A percentile compares a stretch with the other conserved stretches of the same genome.
Evolutionary conservation across 495 filamentous ascomycete genomes (phyloP).

Genomic region (Lindgomyces ingoldianus): DNA sequence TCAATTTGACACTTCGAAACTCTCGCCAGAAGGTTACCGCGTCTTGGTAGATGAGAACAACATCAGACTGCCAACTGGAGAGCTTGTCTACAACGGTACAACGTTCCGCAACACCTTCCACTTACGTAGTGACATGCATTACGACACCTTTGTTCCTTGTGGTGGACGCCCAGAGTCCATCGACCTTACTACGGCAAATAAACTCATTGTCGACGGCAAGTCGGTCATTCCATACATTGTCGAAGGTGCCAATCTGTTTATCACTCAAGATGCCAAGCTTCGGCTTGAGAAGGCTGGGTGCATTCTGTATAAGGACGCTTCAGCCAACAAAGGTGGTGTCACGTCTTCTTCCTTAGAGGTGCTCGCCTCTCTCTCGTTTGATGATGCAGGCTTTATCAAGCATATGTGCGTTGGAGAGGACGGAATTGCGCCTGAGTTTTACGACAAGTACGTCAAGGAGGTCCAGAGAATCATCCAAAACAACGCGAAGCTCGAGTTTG

Average conservation of each 20-base stretch:
- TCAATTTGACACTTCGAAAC: slow-evolving; percentile 79
- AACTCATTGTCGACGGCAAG: slow-evolving; percentile 83
- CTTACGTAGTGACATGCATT: slow-evolving; percentile 70
- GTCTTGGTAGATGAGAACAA: slow-evolving; percentile 92
- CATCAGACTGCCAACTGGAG: slow-evolving; percentile 79
- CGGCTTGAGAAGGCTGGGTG: slow-evolving; percentile 90
- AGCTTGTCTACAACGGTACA: slow-evolving; percentile 85
- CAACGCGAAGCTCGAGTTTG: slow-evolving; percentile 91
- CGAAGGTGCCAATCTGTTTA: slow-evolving; percentile 97
- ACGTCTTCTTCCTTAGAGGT: slow-evolving; percentile 98
- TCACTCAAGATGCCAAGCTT: slow-evolving; percentile 97
- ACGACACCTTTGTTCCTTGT: slow-evolving; percentile 92
- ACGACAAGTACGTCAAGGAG: slow-evolving; percentile 85
- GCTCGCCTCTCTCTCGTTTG: slow-evolving; percentile 87
- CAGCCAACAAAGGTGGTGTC: slow-evolving; percentile 97
- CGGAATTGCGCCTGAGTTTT: slow-evolving; percentile 84
- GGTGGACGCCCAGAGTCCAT: slow-evolving; percentile 97
- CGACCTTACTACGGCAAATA: slow-evolving; percentile 80
- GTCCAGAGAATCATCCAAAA: slow-evolving; percentile 86
- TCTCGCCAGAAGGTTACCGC: slow-evolving; percentile 84
- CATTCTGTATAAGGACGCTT: slow-evolving; percentile 95
- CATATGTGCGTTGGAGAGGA: slow-evolving; percentile 87
- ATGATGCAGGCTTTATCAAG: slow-evolving; percentile 81
- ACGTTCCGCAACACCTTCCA: slow-evolving; percentile 97
- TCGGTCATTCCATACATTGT: slow-evolving; percentile 88